Conservation (phyloP, 345 rosid species). For the Lumnitzera littorea region DNA sequence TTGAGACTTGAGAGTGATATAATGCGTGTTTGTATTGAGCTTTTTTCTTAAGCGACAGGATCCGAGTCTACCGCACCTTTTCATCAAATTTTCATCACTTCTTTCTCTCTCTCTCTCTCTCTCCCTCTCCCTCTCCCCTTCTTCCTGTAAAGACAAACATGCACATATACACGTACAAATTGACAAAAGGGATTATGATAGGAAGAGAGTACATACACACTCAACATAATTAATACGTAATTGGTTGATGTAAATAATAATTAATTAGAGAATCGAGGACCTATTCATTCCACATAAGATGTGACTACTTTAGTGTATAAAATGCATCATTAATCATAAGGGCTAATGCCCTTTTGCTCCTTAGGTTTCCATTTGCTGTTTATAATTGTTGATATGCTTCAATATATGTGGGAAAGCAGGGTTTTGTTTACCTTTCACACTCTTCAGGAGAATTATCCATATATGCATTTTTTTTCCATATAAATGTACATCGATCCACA, state of each 20-base stretch:
- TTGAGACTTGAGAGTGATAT: constrained; percentile 11
- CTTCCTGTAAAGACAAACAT: neutral
- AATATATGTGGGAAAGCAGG: no score
- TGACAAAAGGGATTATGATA: no score
- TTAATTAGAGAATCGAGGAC: no score
- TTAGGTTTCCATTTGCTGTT: no score
- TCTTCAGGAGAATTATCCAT: neutral
- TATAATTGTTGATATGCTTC: no score
- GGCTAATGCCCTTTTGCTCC: no score
- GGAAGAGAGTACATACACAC: no score
- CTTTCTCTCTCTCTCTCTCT: neutral
- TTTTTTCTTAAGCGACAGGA: constrained; percentile 48
- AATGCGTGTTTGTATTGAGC: constrained; percentile 6
- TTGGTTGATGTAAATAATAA: no score
- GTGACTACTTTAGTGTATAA: no score
- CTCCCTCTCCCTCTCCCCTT: constrained; percentile 2
- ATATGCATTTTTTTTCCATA: neutral
- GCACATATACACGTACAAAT: neutral
- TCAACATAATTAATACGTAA: no score
- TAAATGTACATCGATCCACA: neutral
- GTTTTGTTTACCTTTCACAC: neutral
- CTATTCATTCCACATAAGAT: no score
- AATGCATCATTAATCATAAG: no score
- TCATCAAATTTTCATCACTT: constrained; percentile 22
- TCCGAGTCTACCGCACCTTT: constrained; percentile 65